phyloP scores from a whole-genome alignment of 768 basidiomycete genomes.

The Lentinus brumalis region DNA sequence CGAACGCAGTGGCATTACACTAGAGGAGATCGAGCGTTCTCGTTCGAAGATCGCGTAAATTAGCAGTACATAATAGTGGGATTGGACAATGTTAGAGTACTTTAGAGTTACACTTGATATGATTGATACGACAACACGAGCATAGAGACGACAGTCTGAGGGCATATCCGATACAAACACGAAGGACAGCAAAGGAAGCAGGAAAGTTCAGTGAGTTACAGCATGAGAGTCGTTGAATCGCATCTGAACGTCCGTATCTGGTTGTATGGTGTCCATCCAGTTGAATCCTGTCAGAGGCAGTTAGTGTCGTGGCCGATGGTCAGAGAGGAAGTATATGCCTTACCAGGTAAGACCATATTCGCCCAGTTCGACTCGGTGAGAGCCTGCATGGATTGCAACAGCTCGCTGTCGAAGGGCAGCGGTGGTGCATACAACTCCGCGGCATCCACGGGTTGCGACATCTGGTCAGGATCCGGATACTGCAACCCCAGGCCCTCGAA shows the following conservation, averaged over 20 bases:
- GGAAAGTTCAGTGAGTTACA: neutral
- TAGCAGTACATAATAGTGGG: neutral
- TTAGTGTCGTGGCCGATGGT: neutral
- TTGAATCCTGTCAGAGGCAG: conserved; percentile 15
- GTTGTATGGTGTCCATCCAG: conserved; percentile 27
- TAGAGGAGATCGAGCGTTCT: conserved; percentile 45
- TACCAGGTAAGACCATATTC: conserved; percentile 57
- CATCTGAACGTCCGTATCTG: conserved; percentile 18
- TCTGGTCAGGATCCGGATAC: conserved; percentile 8
- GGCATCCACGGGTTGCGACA: conserved; percentile 30
- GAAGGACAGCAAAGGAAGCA: neutral
- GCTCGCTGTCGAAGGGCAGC: conserved; percentile 58
- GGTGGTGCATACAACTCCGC: conserved; percentile 51
- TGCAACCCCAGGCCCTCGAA: conserved; percentile 18
- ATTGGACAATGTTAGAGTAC: neutral
- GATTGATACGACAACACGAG: conserved; percentile 12
- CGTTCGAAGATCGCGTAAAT: conserved; percentile 11
- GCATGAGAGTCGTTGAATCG: neutral
- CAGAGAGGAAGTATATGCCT: neutral
- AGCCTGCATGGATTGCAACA: conserved; percentile 63
- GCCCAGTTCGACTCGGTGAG: conserved; percentile 59
- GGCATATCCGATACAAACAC: neutral
- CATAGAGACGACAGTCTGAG: neutral
- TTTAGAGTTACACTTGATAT: conserved; percentile 9
- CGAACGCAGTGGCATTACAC: conserved; percentile 51